Evolutionary conservation across 257 asterid species (phyloP).

Genomic region (Salvia hispanica): DNA sequence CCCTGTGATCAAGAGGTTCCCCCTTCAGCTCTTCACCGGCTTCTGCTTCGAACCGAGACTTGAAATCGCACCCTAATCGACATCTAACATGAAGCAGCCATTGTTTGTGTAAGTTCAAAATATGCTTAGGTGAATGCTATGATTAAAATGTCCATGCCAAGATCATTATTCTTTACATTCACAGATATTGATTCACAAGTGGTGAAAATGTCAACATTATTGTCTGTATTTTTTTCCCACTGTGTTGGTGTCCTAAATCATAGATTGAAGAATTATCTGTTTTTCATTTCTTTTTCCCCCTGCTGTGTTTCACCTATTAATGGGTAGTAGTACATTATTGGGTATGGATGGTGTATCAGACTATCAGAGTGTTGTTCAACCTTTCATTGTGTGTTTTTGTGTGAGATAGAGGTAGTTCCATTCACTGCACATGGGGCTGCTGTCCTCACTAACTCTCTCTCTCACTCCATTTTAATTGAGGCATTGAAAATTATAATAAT

Average conservation of each 20-base stretch:
- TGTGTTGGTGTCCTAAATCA: neutral
- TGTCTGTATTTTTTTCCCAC: too few species aligned
- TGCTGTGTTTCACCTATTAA: conserved; percentile 4
- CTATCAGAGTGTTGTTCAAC: conserved; percentile 9
- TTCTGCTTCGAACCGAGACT: conserved; percentile 93
- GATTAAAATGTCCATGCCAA: conserved; percentile 30
- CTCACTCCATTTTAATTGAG: too few species aligned
- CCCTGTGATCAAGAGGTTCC: conserved; percentile 84
- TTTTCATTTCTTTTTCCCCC: neutral
- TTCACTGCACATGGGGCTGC: too few species aligned
- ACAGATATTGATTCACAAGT: conserved; percentile 13
- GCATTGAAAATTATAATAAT: too few species aligned
- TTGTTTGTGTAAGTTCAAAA: conserved; percentile 10
- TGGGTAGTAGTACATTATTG: conserved; percentile 15
- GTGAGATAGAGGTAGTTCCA: neutral
- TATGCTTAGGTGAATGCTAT: conserved; percentile 32
- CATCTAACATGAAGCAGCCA: neutral
- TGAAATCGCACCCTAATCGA: conserved; percentile 60
- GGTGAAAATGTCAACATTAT: too few species aligned
- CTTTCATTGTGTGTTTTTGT: neutral
- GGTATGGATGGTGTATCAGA: neutral
- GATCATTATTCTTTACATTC: conserved; percentile 41
- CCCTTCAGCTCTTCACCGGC: conserved; percentile 92
- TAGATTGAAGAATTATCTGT: neutral
- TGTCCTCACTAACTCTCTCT: too few species aligned